Base-by-base conservation (phyloP, 768 basidiomycete species). In the Amanita brunnescens region DNA sequence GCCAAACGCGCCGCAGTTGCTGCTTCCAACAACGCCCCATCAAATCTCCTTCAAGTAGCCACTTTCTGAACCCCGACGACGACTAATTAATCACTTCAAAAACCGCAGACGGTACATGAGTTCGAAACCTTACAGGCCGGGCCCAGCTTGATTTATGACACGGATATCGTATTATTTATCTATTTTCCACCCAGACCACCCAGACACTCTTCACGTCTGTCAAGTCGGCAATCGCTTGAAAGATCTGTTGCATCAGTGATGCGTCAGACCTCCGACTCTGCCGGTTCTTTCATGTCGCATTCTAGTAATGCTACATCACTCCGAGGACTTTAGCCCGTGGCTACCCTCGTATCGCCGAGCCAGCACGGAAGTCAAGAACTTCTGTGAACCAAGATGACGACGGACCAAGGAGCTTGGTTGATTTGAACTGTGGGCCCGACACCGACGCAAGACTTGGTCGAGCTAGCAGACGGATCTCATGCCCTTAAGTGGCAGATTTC, bases 391-490 rank as follows among this genome's bases (percentile, higher is more conserved):
- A 61, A 70, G 64, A 66, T 71, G 70, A 77, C 79, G 70, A 79
- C 71, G 78, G 78, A 72, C 62, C 59, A 63, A 64, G 62, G 66
- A 74, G 75, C 60, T 58, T 59, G 69, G 79, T 79, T 61, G 80
- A 79, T 69, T 70, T 65, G 63, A 66, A 64, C 60, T 57, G 55
- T 57, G 61, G 75, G 75, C 74, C 76, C 73, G 80, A 80, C 77
- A 75, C 68, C 57, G 74, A 82, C 83, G 70, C 84, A 85, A 82
- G 85, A 86, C 82, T 74, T 68, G 66, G 64, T 62, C 64, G 68
- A 58, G 77, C 76, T 78, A 67, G 77, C 26, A 80, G 77, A 73
- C 71, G n/a, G n/a, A 23, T 63, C 61, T 73, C 70, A 73, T 63
- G 67, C 62, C 50, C 32, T 44, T 4, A 20, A 13, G 34, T 71